Base-by-base conservation (phyloP, 768 basidiomycete genomes). In the Lentinus brumalis region DNA sequence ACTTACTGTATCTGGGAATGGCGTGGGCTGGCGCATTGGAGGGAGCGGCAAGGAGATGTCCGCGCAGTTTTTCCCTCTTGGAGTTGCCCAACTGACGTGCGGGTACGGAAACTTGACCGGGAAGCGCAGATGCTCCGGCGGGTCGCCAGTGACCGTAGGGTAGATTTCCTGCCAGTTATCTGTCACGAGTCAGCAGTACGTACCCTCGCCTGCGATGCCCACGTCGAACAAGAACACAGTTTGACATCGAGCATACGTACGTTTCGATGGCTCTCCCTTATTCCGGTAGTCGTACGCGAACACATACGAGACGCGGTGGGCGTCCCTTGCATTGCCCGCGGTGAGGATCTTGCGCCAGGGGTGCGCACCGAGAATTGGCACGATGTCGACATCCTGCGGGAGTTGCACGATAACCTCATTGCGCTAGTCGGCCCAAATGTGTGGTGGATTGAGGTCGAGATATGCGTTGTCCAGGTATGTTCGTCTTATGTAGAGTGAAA, bases 251-350 rank as follows among this genome's bases (percentile, higher is more conserved):
- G 26, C 39, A 31, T 12, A 60, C 71, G 5, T 61, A 70, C 71
- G 69, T 14, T 59, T 61, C 0, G 42, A 63, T 1, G 71, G 71
- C n/a, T 69, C 58, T n/a, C 71, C 71, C 9, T 61, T 38, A 14
- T 14, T 57, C 21, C 64, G 56, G 56, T 72, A 72, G 61, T 72
- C 66, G 63, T 66, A 72, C 53, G 67, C 67, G 45, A 72, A 72
- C 10, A 72, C 61, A 53, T 66, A 68, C 35, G 69, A 68, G 42
- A 64, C 57, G n/a, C 61, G 62, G 21, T 62, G 46, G 12, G 31
- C 53, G 46, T 57, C 62, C 12, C 12, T 42, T 29, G 29, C 7
- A 4, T 35, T 21, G 0, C 53, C 64, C 9, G 21, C 30, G 11
- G 40, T 18, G 30, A 65, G 61, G 50, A 68, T 61, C 32, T 57